Evolutionary conservation across 2,329 filamentous ascomycete genomes (phyloP).

Genomic region (Nemania sp.): DNA sequence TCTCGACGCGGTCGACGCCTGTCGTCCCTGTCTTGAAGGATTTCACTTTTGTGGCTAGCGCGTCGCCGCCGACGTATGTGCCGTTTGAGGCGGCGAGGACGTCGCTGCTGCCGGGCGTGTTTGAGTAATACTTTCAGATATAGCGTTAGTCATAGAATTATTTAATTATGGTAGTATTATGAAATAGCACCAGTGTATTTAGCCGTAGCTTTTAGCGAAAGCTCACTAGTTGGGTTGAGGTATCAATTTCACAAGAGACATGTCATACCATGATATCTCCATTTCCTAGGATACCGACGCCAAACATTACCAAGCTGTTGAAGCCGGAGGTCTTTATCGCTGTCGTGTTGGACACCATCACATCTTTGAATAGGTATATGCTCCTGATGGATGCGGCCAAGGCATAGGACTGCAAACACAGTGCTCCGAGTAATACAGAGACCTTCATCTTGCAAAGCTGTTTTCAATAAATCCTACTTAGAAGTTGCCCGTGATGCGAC

Average conservation of each 20-base stretch:
- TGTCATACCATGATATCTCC: constrained; percentile 54
- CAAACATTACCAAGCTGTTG: constrained; percentile 59
- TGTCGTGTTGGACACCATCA: constrained; percentile 58
- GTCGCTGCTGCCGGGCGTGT: constrained; percentile 54
- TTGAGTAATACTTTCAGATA: constrained; percentile 55
- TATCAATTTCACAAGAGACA: neutral
- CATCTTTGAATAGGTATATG: constrained; percentile 59
- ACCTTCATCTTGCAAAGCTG: constrained; percentile 26
- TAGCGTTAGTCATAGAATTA: neutral
- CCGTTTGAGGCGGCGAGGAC: constrained; percentile 54
- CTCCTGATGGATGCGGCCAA: constrained; percentile 44
- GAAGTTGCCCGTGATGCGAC: neutral
- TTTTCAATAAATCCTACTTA: neutral
- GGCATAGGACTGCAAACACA: constrained; percentile 31
- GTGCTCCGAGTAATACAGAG: constrained; percentile 6
- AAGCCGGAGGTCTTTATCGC: constrained; percentile 57
- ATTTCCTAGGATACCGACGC: constrained; percentile 57
- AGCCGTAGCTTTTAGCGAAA: neutral
- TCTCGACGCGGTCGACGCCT: constrained; percentile 55
- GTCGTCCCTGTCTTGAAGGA: constrained; percentile 55
- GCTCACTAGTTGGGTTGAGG: neutral
- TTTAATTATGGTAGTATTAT: neutral
- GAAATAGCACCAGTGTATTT: neutral
- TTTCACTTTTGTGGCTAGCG: constrained; percentile 60
- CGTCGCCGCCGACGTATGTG: constrained; percentile 61